A percentile compares a stretch with the other conserved stretches of the same genome.
Evolutionary conservation across 345 rosid species (phyloP).

Genomic region (Eutrema yunnanense): DNA sequence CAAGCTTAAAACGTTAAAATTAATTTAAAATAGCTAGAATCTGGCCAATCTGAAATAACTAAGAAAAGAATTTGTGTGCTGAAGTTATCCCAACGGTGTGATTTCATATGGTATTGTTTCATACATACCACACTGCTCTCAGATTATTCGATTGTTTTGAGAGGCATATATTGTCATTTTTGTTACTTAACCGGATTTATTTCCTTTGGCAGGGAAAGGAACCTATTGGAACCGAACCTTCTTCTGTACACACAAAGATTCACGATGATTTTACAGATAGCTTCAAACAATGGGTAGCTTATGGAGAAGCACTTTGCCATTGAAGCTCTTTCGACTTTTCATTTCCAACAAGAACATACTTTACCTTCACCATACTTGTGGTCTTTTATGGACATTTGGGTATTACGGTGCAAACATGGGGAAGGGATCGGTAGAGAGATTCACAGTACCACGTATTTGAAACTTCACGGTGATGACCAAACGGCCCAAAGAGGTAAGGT

Average conservation of each 20-base stretch:
- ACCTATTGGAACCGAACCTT: constrained; percentile 30
- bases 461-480: neutral
- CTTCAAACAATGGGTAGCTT: constrained; percentile 76
- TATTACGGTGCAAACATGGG: neutral
- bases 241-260: constrained; percentile 28
- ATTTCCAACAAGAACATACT: constrained; percentile 15
- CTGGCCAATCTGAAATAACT: neutral
- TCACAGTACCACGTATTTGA: neutral
- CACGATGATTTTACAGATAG: constrained; percentile 63
- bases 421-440: constrained; percentile 2
- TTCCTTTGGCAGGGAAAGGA: constrained; percentile 48
- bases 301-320: constrained; percentile 74
- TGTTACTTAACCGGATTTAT: neutral
- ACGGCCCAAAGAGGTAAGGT: constrained; percentile 19
- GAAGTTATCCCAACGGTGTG: neutral
- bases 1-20: neutral
- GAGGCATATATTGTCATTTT: neutral
- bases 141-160: neutral
- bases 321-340: constrained; percentile 23
- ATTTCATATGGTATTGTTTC: neutral
- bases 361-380: neutral
- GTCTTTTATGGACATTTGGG: neutral
- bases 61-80: neutral
- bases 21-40: neutral
- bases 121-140: neutral